Base-by-base conservation (phyloP, 169 alveolate species). In the Cardiosporidium cionae region DNA sequence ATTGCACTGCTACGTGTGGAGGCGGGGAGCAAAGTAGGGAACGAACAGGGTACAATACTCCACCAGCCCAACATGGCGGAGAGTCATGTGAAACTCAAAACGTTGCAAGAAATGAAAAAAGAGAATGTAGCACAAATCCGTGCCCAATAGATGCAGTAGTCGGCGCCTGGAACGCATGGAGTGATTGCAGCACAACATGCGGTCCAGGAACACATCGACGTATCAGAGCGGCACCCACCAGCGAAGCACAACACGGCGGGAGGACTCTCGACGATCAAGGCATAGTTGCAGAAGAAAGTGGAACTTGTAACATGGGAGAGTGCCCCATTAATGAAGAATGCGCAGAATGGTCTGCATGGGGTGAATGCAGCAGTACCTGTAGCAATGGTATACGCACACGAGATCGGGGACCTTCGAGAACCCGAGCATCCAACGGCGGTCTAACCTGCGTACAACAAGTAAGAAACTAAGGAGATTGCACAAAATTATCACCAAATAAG, bases 131-230 rank as follows among this genome's bases (percentile, higher is more conserved):
- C 16, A 44, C 58, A 16, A n/a, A 69, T 34, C 78, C 77, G 28
- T 76, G 83, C 36, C 83, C 83, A 0, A 75, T 76, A 6, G 79
- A 83, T 32, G 84, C 79, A 34, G 73, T 72, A 7, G 16, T 54
- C 0, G 87, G 89, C 0, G 76, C 69, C 23, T 84, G 89, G 89
- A 52, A 63, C 3, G 63, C n/a, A 0, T 84, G 89, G 89, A 68
- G 83, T n/a, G 69, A 76, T 0, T 84, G 89, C 63, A 68, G 76
- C 32, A 78, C 32, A 23, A 52, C 80, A 25, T 84, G 89, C 62
- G 87, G 87, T 22, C 7, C 62, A 23, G 89, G 89, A 0, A 34
- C 5, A 32, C 64, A 70, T 68, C 22, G 27, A 6, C 77, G 89
- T 28, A 3, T 36, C 22, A 68, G 89, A 9, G 72, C 34, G 16